A percentile compares a stretch with the other conserved stretches of the same genome.
These are phyloP conservation scores for Mycena belliarum DNA, from an alignment of 768 basidiomycete genomes.

Conservation along the genomic window DNA sequence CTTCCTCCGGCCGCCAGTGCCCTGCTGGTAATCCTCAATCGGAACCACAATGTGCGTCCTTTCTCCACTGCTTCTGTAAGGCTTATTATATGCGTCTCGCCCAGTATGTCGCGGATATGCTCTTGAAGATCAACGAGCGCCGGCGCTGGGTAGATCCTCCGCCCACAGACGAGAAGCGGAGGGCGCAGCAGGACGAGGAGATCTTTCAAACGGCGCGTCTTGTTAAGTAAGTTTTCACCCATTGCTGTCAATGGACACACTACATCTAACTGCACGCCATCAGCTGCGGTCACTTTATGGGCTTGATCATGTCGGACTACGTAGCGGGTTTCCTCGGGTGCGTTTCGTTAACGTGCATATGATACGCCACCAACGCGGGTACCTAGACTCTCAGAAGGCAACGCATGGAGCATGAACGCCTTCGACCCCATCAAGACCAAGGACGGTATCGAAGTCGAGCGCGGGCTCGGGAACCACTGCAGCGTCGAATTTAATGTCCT, in stretches of 20 bases:
- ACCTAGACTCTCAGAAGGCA: conserved; percentile 45
- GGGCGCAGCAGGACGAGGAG: conserved; percentile 48
- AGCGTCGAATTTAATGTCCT: conserved; percentile 70
- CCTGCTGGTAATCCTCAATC: conserved; percentile 54
- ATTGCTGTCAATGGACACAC: too few relatives aligned
- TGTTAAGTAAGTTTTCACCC: conserved; percentile 53
- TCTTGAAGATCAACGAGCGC: conserved; percentile 58
- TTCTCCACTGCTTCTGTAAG: background rate
- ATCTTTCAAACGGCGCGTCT: conserved; percentile 58
- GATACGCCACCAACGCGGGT: background rate
- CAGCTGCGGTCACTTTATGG: conserved; percentile 57
- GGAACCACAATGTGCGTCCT: conserved; percentile 57
- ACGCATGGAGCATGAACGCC: conserved; percentile 52
- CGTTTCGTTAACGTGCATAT: background rate
- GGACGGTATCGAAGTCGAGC: conserved; percentile 34
- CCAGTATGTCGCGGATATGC: conserved; percentile 55
- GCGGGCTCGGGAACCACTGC: conserved; percentile 65
- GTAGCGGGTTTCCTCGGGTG: conserved; percentile 58
- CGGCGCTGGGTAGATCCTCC: conserved; percentile 46
- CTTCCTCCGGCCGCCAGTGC: conserved; percentile 56
- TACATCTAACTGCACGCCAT: background rate
- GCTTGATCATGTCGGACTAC: conserved; percentile 57
- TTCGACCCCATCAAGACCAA: conserved; percentile 45
- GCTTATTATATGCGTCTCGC: background rate
- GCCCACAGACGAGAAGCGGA: conserved; percentile 27